Base-by-base conservation (phyloP, 2,329 filamentous ascomycete genomes). In the Sporothrix brasiliensis region DNA sequence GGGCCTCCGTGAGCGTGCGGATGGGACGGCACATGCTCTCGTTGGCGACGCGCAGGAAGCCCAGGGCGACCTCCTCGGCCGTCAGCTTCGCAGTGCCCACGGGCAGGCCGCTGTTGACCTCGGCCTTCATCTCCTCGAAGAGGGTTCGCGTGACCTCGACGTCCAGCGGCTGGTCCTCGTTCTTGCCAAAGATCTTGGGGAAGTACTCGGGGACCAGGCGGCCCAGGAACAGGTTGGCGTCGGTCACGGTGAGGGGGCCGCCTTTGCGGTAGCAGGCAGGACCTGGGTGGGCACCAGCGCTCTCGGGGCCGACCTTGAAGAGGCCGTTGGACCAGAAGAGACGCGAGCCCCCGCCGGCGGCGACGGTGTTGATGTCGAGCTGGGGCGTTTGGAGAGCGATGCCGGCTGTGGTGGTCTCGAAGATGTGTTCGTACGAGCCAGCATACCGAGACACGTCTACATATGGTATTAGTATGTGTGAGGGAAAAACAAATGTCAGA, bases 301-400 rank as follows among this genome's bases (percentile, higher is more conserved):
- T 91, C 78, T 97, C 93, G 75, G 94, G 96, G 0, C 89, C 85
- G 21, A 97, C 93, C 0, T 93, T 90, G 73, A 97, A 97, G 0
- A 97, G 83, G 0, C 93, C 93, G 73, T 97, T 97, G 80, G 94
- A 85, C 83, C 86, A 91, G 76, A 89, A 89, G 0, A 93, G 81
- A 19, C 88, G 83, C 9, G 73, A 72, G 10, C 94, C 4, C 97
- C 83, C 39, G 89, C 85, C 1, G 2, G 94, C 93, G 5, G 93
- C 93, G 0, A 97, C 94, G 0, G 94, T 97, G 79, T 96, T 97
- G 81, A 97, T 97, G 77, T 97, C 93, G 0, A 97, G 85, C 76
- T 97, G 93, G 0, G 94, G 93, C 0, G 91, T 93, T 75, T 97
- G 93, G 24, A 97, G 94, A 0, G 93, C 93, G 0, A 97, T 91